These are phyloP conservation scores for Clarireedia paspali DNA, from an alignment of 2,329 filamentous ascomycete species.

Conservation along the genomic window DNA sequence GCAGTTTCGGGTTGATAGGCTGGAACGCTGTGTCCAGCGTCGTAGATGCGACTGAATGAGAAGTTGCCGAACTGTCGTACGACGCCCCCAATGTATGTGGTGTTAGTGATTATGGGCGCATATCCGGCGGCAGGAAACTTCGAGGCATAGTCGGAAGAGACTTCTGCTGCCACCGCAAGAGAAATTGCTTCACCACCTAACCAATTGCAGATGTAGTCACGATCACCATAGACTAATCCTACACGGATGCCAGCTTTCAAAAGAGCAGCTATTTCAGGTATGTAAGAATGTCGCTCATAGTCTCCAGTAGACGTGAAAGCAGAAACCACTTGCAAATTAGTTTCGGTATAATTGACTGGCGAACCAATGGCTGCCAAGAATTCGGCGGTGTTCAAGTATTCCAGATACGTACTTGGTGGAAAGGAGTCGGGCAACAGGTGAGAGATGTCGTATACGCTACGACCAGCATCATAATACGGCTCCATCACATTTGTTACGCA, in stretches of 20 bases:
- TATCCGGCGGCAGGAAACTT: slow-evolving; percentile 63
- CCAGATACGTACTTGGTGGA: slow-evolving; percentile 51
- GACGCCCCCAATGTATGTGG: slow-evolving; percentile 59
- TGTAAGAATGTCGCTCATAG: slow-evolving; percentile 54
- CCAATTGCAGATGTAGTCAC: slow-evolving; percentile 61
- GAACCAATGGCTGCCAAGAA: slow-evolving; percentile 55
- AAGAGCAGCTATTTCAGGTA: slow-evolving; percentile 51
- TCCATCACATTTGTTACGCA: slow-evolving; percentile 30
- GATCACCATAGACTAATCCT: slow-evolving; percentile 62
- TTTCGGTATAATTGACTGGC: slow-evolving; percentile 50
- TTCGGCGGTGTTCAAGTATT: slow-evolving; percentile 57
- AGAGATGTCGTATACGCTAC: slow-evolving; percentile 32
- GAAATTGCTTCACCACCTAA: slow-evolving; percentile 70
- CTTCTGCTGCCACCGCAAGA: slow-evolving; percentile 47
- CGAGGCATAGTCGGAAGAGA: slow-evolving; percentile 39
- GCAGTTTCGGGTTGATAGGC: slow-evolving; percentile 48
- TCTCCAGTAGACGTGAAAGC: slow-evolving; percentile 48
- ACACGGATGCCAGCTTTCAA: slow-evolving; percentile 58
- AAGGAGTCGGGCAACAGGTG: slow-evolving; percentile 45
- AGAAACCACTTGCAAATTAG: slow-evolving; percentile 37
- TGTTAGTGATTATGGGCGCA: slow-evolving; percentile 61
- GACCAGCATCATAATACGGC: slow-evolving; percentile 28
- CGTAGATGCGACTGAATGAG: slow-evolving; percentile 58
- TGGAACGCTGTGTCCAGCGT: slow-evolving; percentile 57
- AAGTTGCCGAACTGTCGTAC: slow-evolving; percentile 73